Percentiles rank a stretch among this genome's conserved stretches.
These are phyloP conservation scores for Pseudogymnoascus sp. DNA, from an alignment of 2,329 filamentous ascomycete genomes.

Conservation along the genomic window DNA sequence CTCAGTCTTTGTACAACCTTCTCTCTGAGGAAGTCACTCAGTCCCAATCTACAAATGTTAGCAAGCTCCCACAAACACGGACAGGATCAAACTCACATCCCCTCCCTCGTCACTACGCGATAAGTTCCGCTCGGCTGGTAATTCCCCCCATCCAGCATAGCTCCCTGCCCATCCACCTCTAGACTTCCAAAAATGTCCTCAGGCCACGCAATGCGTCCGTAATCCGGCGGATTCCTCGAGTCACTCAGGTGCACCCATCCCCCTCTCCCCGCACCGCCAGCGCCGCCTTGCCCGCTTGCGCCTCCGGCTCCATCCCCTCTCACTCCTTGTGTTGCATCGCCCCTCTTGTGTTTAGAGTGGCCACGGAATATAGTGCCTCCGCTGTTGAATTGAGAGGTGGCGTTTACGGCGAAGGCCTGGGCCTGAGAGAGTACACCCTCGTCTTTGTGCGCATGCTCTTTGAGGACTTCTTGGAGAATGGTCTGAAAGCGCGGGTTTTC, in stretches of 20 bases:
- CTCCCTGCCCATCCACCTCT: slow-evolving; percentile 51
- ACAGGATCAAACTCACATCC: slow-evolving; percentile 49
- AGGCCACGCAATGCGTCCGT: slow-evolving; percentile 60
- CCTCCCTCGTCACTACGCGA: slow-evolving; percentile 56
- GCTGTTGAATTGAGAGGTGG: slow-evolving; percentile 45
- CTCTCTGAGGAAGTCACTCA: slow-evolving; percentile 47
- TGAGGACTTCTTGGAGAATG: slow-evolving; percentile 52
- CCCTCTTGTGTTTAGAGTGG: slow-evolving; percentile 22
- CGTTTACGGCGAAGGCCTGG: slow-evolving; percentile 51
- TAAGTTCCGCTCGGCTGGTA: slow-evolving; percentile 57
- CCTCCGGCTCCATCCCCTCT: slow-evolving; percentile 45
- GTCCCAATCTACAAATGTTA: slow-evolving; percentile 39
- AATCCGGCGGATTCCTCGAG: slow-evolving; percentile 56
- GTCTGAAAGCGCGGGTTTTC: slow-evolving; percentile 53
- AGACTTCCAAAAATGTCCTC: slow-evolving; percentile 65
- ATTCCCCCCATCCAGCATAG: slow-evolving; percentile 45
- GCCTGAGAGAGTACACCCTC: slow-evolving; percentile 50
- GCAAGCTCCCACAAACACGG: slow-evolving; percentile 10
- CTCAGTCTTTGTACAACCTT: slow-evolving; percentile 48
- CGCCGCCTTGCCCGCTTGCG: slow-evolving; percentile 52
- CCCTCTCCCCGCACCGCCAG: slow-evolving; percentile 51
- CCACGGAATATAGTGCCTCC: slow-evolving; percentile 43
- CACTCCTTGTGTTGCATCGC: slow-evolving; percentile 35
- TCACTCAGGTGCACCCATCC: slow-evolving; percentile 62
- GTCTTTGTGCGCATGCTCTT: slow-evolving; percentile 49